Conservation (phyloP, 257 asterid species). For the Solanum chiquidenum region DNA sequence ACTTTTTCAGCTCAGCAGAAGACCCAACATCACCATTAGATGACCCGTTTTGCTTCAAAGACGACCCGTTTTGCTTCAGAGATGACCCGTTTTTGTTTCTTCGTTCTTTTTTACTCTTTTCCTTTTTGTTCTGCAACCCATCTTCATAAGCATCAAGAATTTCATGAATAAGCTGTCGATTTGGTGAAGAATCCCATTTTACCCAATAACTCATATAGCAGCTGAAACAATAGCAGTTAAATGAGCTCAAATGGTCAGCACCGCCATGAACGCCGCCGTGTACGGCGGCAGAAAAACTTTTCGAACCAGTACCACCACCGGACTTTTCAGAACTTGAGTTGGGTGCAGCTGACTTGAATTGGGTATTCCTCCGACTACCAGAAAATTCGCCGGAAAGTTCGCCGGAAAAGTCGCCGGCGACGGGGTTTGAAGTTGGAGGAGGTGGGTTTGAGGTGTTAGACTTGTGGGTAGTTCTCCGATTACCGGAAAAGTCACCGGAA, state of each 20-base stretch:
- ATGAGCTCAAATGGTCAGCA: slow-evolving; percentile 43
- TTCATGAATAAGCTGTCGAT: slow-evolving; percentile 63
- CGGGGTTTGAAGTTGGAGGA: not conserved
- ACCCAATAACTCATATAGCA: slow-evolving; percentile 71
- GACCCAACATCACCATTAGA: not conserved
- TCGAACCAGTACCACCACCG: not conserved
- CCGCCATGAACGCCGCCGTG: not conserved
- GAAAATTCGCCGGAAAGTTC: not conserved
- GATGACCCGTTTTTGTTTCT: slow-evolving; percentile 13
- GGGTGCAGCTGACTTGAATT: not conserved
- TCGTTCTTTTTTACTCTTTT: slow-evolving; percentile 30
- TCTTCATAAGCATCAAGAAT: slow-evolving; percentile 61
- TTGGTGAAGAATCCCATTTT: slow-evolving; percentile 66
- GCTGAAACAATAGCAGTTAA: slow-evolving; percentile 58
- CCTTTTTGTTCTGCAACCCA: slow-evolving; percentile 24
- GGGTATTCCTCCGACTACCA: not conserved
- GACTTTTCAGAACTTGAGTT: not conserved
- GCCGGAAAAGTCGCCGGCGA: not conserved
- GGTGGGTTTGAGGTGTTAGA: not conserved
- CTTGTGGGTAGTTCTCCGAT: not conserved
- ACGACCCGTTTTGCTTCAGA: not conserved
- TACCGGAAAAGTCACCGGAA: not conserved
- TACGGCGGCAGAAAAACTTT: slow-evolving; percentile 15
- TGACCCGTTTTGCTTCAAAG: not conserved
- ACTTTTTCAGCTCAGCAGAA: slow-evolving; percentile 11